phyloP scores from a whole-genome alignment of 163 green algal genomes.

The Chlorella variabilis region DNA sequence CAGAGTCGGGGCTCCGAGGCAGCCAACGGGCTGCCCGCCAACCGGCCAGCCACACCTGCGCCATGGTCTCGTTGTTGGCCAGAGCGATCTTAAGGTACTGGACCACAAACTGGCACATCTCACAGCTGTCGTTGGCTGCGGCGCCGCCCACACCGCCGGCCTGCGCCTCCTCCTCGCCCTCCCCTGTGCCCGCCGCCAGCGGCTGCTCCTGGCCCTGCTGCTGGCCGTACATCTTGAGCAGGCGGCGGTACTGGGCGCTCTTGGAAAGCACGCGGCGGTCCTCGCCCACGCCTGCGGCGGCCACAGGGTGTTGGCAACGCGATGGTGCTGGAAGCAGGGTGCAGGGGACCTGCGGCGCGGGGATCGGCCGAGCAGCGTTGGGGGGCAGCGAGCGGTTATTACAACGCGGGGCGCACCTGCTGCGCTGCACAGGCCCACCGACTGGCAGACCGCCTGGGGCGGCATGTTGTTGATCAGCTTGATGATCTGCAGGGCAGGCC shows the following conservation, averaged over 20 bases:
- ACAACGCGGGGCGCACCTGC: conserved; percentile 2
- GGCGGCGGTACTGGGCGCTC: conserved; percentile 38
- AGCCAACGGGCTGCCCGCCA: too few species aligned
- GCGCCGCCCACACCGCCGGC: not conserved
- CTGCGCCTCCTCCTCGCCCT: not conserved
- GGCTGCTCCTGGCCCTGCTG: not conserved
- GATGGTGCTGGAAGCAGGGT: too few species aligned
- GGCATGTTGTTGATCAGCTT: conserved; percentile 75
- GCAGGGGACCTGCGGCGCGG: too few species aligned
- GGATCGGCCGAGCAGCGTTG: too few species aligned
- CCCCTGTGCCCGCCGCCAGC: not conserved
- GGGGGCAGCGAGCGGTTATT: too few species aligned
- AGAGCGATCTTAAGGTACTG: conserved; percentile 80
- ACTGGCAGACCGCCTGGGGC: conserved; percentile 67
- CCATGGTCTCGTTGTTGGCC: conserved; percentile 83
- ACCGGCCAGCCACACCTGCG: conserved; percentile 30
- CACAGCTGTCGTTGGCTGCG: conserved; percentile 45
- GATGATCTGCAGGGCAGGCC: conserved; percentile 73
- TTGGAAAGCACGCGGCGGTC: conserved; percentile 34
- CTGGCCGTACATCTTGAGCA: conserved; percentile 41
- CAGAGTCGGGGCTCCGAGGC: too few species aligned
- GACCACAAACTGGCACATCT: conserved; percentile 75
- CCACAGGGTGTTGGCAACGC: not conserved
- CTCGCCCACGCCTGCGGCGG: conserved; percentile 1
- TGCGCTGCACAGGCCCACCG: conserved; percentile 63